phyloP scores from a whole-genome alignment of 2,329 filamentous ascomycete species.

The Cordyceps cicadae region DNA sequence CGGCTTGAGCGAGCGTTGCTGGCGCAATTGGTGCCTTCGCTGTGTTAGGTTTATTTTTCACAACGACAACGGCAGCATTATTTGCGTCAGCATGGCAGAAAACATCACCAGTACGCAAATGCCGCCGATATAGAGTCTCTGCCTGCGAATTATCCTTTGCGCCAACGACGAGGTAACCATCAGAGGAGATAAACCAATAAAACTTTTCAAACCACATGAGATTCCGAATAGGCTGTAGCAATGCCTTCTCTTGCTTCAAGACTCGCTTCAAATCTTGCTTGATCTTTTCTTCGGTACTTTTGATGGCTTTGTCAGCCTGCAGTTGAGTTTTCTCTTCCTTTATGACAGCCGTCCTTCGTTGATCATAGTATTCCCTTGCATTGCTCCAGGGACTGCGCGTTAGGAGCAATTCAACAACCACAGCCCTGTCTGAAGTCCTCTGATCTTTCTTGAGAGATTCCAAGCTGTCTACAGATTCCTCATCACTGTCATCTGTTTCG shows the following conservation, averaged over 20 bases:
- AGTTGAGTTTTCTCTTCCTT: conserved; percentile 83
- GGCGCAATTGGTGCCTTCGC: conserved; percentile 84
- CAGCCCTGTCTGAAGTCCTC: conserved; percentile 36
- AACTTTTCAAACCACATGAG: conserved; percentile 98
- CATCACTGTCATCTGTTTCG: conserved; percentile 59
- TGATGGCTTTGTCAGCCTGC: conserved; percentile 74
- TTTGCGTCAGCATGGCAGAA: conserved; percentile 87
- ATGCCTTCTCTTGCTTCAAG: conserved; percentile 83
- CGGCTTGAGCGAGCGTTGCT: conserved; percentile 83
- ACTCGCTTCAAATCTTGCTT: conserved; percentile 75
- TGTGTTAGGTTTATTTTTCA: conserved; percentile 76
- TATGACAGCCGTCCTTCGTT: conserved; percentile 71
- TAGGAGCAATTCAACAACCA: conserved; percentile 80
- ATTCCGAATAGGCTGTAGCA: conserved; percentile 73
- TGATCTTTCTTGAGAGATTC: conserved; percentile 23
- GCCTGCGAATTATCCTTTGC: conserved; percentile 85
- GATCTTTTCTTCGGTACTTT: conserved; percentile 86
- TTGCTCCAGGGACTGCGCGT: conserved; percentile 78
- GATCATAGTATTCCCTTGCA: conserved; percentile 83
- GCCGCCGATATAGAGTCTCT: conserved; percentile 80
- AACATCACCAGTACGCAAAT: conserved; percentile 81
- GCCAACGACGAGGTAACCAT: conserved; percentile 85
- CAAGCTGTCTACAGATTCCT: conserved; percentile 23
- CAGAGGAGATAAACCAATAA: conserved; percentile 87
- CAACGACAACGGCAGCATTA: conserved; percentile 74